Base-by-base conservation (phyloP, 1,284 basidiomycete genomes). In the Naganishia liquefaciens region DNA sequence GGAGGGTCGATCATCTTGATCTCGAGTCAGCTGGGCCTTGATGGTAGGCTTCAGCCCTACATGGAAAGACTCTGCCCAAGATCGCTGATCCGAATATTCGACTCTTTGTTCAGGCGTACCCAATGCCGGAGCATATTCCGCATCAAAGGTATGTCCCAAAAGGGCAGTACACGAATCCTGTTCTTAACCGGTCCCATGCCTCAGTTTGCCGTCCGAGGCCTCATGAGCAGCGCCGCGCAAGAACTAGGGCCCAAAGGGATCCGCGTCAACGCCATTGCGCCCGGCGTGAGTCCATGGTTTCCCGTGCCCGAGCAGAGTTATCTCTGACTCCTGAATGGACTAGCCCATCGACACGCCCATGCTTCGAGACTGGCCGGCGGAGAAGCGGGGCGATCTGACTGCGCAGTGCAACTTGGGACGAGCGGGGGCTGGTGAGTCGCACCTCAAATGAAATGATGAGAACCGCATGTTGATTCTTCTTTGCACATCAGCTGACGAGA, bases 161-260 rank as follows among this genome's bases (percentile, higher is more conserved):
- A n/a, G n/a, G n/a, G n/a, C n/a, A n/a, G n/a, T n/a, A n/a, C 19
- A 46, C 19, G 33, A 19, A 10, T 15, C 37, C 23, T 21, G 2
- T 13, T 30, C 15, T 15, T 37, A 10, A 33, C 44, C 19, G 40
- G 40, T 5, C 23, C 23, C 19, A 21, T 23, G 25, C 25, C 11
- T 21, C 23, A 73, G 52, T 73, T 73, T n/a, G 73, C 72, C 9
- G 60, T 74, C 0, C 64, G 73, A 1, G 73, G 73, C 3, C 63
- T 74, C 11, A 68, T 69, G 63, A 55, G 66, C 0, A 67, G 67
- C 0, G 71, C 68, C 3, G 69, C 73, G 0, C 68, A 69, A 30
- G 73, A 74, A 51, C 62, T 70, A 11, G 73, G 70, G 1, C 68
- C 65, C 25, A 33, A 54, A 9, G 70, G 73, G 0, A 71, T 75